phyloP scores from a whole-genome alignment of 2,329 filamentous ascomycete genomes.

The Penicillium sp. region DNA sequence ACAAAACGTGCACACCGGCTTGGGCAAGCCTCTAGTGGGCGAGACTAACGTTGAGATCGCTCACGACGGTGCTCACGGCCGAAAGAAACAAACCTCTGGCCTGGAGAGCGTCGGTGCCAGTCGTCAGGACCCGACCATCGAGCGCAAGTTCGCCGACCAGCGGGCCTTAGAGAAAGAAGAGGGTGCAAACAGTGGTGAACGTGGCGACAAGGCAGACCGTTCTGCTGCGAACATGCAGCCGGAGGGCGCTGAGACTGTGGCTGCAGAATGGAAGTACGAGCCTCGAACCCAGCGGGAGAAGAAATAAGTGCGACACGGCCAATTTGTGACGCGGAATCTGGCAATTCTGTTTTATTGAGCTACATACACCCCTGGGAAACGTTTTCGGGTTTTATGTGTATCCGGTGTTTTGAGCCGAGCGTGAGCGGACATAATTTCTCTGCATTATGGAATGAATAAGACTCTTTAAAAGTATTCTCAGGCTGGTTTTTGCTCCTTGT shows the following conservation, averaged over 20 bases:
- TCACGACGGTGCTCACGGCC: constrained; percentile 44
- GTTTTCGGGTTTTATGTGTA: background rate
- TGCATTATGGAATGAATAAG: background rate
- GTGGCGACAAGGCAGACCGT: constrained; percentile 28
- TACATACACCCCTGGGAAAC: background rate
- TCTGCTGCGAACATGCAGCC: constrained; percentile 30
- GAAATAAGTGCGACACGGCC: background rate
- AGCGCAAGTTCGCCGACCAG: constrained; percentile 25
- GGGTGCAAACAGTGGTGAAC: constrained; percentile 14
- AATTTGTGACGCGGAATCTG: background rate
- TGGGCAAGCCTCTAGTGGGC: constrained; percentile 51
- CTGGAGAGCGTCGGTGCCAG: constrained; percentile 44
- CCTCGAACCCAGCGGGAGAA: constrained; percentile 23
- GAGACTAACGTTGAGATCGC: constrained; percentile 47
- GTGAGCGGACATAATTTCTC: background rate
- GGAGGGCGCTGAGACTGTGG: constrained; percentile 28
- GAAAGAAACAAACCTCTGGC: constrained; percentile 42
- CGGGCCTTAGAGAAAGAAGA: constrained; percentile 30
- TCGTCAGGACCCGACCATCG: constrained; percentile 16
- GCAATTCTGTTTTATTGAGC: constrained; percentile 1
- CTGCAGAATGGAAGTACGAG: constrained; percentile 27
- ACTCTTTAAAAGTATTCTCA: background rate
- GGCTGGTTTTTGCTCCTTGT: background rate
- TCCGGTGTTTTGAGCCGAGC: background rate
- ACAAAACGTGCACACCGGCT: constrained; percentile 50